Percentiles rank a stretch among this genome's conserved stretches.
phyloP scores from a whole-genome alignment of 2,329 filamentous ascomycete species.

The Mycosphaerelloides madeirae region DNA sequence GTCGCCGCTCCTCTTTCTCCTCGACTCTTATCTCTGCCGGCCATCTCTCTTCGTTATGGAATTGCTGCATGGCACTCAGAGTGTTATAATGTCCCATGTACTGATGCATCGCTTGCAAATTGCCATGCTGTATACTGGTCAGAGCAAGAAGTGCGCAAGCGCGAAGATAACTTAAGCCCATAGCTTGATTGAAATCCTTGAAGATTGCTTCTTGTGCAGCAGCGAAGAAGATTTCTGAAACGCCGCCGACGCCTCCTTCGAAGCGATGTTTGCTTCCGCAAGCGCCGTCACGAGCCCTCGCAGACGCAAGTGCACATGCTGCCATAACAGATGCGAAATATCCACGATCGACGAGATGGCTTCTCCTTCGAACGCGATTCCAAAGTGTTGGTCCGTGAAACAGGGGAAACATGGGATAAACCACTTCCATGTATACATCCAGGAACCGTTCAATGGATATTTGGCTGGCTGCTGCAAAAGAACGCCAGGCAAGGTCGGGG shows the following conservation, averaged over 20 bases:
- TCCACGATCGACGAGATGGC: constrained; percentile 42
- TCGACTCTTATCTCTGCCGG: constrained; percentile 42
- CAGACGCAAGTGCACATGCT: constrained; percentile 47
- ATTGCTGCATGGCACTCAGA: constrained; percentile 44
- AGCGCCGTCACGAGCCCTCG: constrained; percentile 48
- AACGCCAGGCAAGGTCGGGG: constrained; percentile 37
- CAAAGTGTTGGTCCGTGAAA: constrained; percentile 47
- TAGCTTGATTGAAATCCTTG: constrained; percentile 34
- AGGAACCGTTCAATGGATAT: constrained; percentile 39
- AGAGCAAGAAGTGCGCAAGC: constrained; percentile 48
- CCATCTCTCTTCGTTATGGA: constrained; percentile 54
- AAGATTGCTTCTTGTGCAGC: constrained; percentile 41
- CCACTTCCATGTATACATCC: constrained; percentile 49
- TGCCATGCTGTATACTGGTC: constrained; percentile 49
- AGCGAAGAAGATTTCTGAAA: constrained; percentile 43
- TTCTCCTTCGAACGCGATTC: constrained; percentile 36
- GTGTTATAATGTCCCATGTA: constrained; percentile 50
- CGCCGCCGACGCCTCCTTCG: constrained; percentile 19
- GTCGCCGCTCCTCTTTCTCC: constrained; percentile 47
- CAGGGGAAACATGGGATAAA: constrained; percentile 52
- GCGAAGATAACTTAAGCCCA: constrained; percentile 41
- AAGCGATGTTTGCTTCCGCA: constrained; percentile 32
- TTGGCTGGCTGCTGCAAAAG: constrained; percentile 39
- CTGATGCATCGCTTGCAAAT: constrained; percentile 47
- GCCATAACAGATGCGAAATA: constrained; percentile 51